Evolutionary conservation across 2,329 filamentous ascomycete genomes (phyloP), one percentile per base, ranked within the genome.

Genomic region (Fusarium sp.): DNA sequence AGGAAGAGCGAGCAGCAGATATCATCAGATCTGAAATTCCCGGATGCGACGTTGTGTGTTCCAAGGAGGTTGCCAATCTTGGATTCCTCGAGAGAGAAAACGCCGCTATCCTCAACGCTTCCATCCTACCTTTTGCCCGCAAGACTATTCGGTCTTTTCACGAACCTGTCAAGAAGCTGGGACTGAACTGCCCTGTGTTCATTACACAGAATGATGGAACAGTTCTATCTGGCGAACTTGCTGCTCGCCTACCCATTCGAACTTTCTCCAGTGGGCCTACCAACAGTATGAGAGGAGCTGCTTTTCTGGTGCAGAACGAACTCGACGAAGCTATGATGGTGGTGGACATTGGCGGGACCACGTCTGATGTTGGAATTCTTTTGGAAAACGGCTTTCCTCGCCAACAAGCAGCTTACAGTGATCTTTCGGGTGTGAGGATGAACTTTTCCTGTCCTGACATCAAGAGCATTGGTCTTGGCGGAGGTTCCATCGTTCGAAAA

Each of bases 281-380:
- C 0, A 90, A 90, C 71, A 88, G 85, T 55, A 87, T 89, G 80
- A 83, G 84, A 51, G 87, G 88, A 1, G 88, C 88, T 3, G 88
- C 88, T 0, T 89, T 89, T 55, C 76, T 91, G 12, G 78, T 81
- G 1, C 77, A 81, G 38, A 73, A 73, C 5, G 62, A 77, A n/a
- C 53, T 72, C 20, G 73, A 75, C 4, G 77, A 82, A 54, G 76
- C 79, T 1, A 77, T 83, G 67, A 86, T 90, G 78, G 88, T 91
- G 0, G 84, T 90, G 3, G 89, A 91, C 69, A 86, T 91, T 52
- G 89, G 89, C 1, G 88, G 89, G 4, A 91, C 89, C 0, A 91
- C 88, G 0, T 86, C 87, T 0, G 89, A 91, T 66, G 86, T 89
- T 12, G 88, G 89, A 0, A 75, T 89, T 1, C 74, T 91, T 5